These are phyloP conservation scores for Scedosporium boydii DNA, from an alignment of 2,329 filamentous ascomycete genomes.

Conservation along the genomic window DNA sequence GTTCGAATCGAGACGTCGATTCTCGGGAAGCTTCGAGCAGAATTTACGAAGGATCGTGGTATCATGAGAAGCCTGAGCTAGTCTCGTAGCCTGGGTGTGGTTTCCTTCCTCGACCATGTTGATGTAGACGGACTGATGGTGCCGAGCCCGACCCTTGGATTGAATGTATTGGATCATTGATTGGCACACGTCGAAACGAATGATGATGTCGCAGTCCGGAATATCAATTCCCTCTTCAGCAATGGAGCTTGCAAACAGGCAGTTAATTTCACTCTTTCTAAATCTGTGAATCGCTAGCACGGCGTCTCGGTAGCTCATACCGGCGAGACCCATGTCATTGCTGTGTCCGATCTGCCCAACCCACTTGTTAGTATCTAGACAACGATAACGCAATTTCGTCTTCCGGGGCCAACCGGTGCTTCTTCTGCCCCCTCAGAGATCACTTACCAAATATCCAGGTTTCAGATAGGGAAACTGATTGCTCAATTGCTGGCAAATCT, in stretches of 20 bases:
- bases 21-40: constrained; percentile 63
- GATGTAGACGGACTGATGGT: constrained; percentile 67
- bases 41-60: constrained; percentile 62
- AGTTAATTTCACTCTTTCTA: constrained; percentile 48
- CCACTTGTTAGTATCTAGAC: constrained; percentile 26
- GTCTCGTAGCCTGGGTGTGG: constrained; percentile 41
- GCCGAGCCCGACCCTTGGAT: constrained; percentile 77
- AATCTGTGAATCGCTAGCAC: constrained; percentile 62
- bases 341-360: constrained; percentile 20
- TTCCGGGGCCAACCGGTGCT: too few species aligned
- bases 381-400: neutral
- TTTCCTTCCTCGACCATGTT: constrained; percentile 76
- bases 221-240: constrained; percentile 61
- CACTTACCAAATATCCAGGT: constrained; percentile 51
- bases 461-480: constrained; percentile 50
- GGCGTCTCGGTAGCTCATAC: constrained; percentile 64
- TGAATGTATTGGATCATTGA: constrained; percentile 95
- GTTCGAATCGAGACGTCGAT: constrained; percentile 42
- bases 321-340: constrained; percentile 37
- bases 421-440: neutral
- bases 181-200: constrained; percentile 76
- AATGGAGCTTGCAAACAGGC: constrained; percentile 57
- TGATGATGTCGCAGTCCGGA: constrained; percentile 56
- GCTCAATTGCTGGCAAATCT: constrained; percentile 49
- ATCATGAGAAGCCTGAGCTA: constrained; percentile 50